Evolutionary conservation across 1,284 basidiomycete genomes (phyloP), one percentile per base, ranked within the genome.

Genomic region (Sanghuangporus baumii): DNA sequence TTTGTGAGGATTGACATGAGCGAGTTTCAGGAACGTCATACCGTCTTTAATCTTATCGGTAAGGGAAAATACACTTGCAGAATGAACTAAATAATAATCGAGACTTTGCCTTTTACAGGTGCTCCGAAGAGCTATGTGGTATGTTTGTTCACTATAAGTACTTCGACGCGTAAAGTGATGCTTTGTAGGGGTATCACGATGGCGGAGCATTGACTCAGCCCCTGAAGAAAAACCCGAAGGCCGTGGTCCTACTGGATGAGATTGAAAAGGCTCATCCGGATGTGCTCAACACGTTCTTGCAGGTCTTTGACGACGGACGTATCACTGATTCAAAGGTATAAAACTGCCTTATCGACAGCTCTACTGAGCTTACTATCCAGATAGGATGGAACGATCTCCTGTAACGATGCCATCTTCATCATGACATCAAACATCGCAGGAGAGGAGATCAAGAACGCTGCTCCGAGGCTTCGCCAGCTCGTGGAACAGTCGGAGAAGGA

Each of bases 361-460:
- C 18, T 37, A 16, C 23, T 41, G 43, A 46, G 43, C 43, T 46
- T 16, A 46, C 16, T 16, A n/a, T 37, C 37, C 16, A 36, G 2
- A n/a, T 38, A 62, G 61, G 18, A 51, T 18, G 62, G 62, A 9
- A 54, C 56, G 5, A 55, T 63, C n/a, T 59, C 47, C 36, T 63
- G 62, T 36, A 59, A 63, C 20, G 58, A 63, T 40, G 62, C 62
- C 5, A 41, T 63, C 6, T 63, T 60, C 58, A 63, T 63, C 23
- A 60, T 63, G 62, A 63, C 62, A 2, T 63, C 62, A 1, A 63
- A 63, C 54, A 51, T 63, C 40, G 62, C 57, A 55, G 54, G 57
- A 14, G 58, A 60, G 7, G 41, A 60, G 37, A 63, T 63, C 36
- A 63, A 60, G 46, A n/a, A 48, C 5, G 23, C 20, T 7, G 26